phyloP scores from a whole-genome alignment of 257 asterid genomes.

The Nicotiana noctiflora region DNA sequence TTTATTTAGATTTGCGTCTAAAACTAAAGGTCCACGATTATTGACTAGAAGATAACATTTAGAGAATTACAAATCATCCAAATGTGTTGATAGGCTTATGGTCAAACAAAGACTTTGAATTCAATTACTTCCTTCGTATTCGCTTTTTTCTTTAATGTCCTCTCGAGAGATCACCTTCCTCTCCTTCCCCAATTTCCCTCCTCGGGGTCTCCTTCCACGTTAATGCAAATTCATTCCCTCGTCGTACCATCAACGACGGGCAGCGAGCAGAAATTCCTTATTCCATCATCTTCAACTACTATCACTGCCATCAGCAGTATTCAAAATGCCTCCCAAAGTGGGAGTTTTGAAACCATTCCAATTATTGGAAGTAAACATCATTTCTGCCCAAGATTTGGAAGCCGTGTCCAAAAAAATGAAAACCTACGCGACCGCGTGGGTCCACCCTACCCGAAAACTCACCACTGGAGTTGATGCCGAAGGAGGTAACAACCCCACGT shows the following conservation, averaged over 20 bases:
- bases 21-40: neutral
- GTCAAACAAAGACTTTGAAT: slow-evolving; percentile 5
- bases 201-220: slow-evolving; percentile 13
- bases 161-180: slow-evolving; percentile 11
- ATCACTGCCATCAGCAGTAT: too few species aligned
- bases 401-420: slow-evolving; percentile 69
- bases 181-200: slow-evolving; percentile 16
- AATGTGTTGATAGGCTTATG: neutral
- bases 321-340: neutral
- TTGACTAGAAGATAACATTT: neutral
- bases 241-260: slow-evolving; percentile 28
- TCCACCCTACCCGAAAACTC: slow-evolving; percentile 57
- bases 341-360: slow-evolving; percentile 17
- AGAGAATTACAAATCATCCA: neutral
- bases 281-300: too few species aligned
- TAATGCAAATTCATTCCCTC: slow-evolving; percentile 18
- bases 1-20: neutral
- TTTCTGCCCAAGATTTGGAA: slow-evolving; percentile 74
- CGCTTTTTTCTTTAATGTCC: slow-evolving; percentile 19
- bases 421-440: slow-evolving; percentile 63
- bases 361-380: slow-evolving; percentile 49
- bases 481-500: slow-evolving; percentile 69
- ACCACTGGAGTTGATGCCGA: slow-evolving; percentile 65
- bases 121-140: slow-evolving; percentile 3
- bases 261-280: slow-evolving; percentile 16